Evolutionary conservation across 768 basidiomycete genomes (phyloP), one percentile per base, ranked within the genome.

Genomic region (Lenzites betulinus): DNA sequence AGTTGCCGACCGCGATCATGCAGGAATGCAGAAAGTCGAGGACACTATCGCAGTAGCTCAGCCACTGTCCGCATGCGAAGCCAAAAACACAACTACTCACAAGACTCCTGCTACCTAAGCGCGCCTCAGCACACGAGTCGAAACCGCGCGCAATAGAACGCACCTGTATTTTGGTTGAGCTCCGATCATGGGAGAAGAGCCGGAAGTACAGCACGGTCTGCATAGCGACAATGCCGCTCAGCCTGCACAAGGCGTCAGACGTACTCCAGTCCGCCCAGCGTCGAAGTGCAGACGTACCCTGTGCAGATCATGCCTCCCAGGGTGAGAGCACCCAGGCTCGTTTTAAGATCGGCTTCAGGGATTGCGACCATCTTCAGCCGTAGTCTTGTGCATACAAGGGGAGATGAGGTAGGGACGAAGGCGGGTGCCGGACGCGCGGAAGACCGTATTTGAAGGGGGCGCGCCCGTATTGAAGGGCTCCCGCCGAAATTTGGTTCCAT

Each of bases 191-290:
- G 16, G 43, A 36, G 57, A 63, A 71, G 12, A 61, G 60, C n/a
- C 67, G 62, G n/a, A 54, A 62, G 51, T 71, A 71, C 25, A 66
- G 35, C 26, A 65, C 54, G 18, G 58, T 66, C 41, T 71, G 70
- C 68, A 67, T 71, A 1, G 62, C 54, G 30, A 71, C 70, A 51
- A 66, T 59, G 18, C 70, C 70, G 23, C 68, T 66, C 23, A 71
- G 59, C 35, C 70, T 71, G 41, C 12, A 13, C 16, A 7, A 30
- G 3, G 25, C 20, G 42, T 42, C 22, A 53, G 33, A 11, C 9
- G 13, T 23, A 33, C 25, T 11, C 4, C 30, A 33, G 3, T 7
- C 30, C 13, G 15, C 25, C 33, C 20, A 49, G 30, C n/a, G 26
- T 16, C 12, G 9, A n/a, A 23, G 18, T 22, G 16, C 13, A 11